phyloP scores from a whole-genome alignment of 495 filamentous ascomycete species.

The Lasiosphaeria ovina region DNA sequence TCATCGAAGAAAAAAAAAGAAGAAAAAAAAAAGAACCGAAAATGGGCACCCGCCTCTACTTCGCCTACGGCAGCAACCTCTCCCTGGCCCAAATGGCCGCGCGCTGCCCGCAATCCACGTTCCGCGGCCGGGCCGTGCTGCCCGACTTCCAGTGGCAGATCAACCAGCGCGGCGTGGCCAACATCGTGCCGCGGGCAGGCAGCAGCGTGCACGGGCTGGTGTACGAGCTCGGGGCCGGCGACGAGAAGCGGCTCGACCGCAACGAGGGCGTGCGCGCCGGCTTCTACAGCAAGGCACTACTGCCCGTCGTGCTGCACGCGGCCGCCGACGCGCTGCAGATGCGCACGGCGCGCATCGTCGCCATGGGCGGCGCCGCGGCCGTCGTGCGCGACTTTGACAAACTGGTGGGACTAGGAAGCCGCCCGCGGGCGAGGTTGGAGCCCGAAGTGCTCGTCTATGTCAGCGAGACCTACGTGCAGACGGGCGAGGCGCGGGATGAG shows the following conservation, averaged over 20 bases:
- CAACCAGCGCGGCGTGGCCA: slow-evolving; percentile 3
- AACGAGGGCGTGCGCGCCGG: slow-evolving; percentile 4
- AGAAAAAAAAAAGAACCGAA: no score
- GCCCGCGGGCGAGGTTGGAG: no score
- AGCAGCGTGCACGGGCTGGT: neutral
- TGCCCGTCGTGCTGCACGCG: neutral
- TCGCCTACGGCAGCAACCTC: slow-evolving; percentile 6
- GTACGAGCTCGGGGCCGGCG: neutral
- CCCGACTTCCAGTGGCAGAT: neutral
- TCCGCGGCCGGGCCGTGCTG: slow-evolving; percentile 1
- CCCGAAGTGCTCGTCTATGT: slow-evolving; percentile 1
- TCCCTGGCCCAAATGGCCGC: neutral
- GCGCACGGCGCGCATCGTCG: neutral
- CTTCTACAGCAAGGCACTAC: neutral
- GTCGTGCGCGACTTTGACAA: neutral
- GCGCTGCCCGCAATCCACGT: neutral
- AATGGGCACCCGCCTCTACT: neutral
- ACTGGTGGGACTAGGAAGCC: neutral
- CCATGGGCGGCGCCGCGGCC: no score
- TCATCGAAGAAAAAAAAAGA: no score
- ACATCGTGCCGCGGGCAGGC: neutral
- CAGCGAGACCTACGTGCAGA: neutral
- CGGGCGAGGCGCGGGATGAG: neutral
- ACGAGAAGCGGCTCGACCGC: slow-evolving; percentile 5
- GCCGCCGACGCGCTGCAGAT: neutral